Base-by-base conservation (phyloP, 2,329 filamentous ascomycete species). In the Ilyonectria sp. region DNA sequence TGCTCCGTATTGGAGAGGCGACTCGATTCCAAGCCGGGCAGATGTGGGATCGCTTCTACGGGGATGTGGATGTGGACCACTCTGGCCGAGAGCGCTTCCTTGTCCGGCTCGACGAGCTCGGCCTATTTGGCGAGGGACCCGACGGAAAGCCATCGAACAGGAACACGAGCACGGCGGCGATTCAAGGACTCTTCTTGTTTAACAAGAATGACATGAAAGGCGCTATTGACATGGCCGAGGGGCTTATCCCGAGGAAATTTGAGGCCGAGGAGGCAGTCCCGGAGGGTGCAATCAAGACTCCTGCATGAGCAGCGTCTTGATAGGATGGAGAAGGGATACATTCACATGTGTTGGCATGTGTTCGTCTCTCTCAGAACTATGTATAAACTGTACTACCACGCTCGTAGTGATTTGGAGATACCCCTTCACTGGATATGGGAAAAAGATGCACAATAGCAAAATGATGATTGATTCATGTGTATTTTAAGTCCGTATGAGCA, bases 1-100 rank as follows among this genome's bases (percentile, higher is more conserved):
- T 94, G 72, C 89, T 97, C 4, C 90, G 94, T 61, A 92, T 99
- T 55, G 95, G 95, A 43, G 93, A 97, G 80, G 94, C 95, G 35
- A 95, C 93, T 3, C 87, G 90, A 65, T 92, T 93, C 79, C 96
- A 98, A 81, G 95, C 97, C 19, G 89, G 85, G 15, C 87, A 92
- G 80, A 93, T 99, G 83, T 99, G 95, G 94, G 92, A 97, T 79
- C 90, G 96, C 21, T 99, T 98, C 83, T 99, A 98, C 77, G 92
- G 93, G 4, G 93, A 97, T 37, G 84, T 94, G 26, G 95, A 97
- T 76, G 72, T 75, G 1, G 87, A 90, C 61, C 90, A 91, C 17
- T 80, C 82, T 6, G 88, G 90, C 21, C 90, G 90, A 74, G 82
- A 87, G 74, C 84, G 87, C 19, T 98, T 99, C 82, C 81, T 98